These are phyloP conservation scores for Lichtheimia ornata DNA, from an alignment of 371 early-diverging fungal genomes.

Conservation along the genomic window DNA sequence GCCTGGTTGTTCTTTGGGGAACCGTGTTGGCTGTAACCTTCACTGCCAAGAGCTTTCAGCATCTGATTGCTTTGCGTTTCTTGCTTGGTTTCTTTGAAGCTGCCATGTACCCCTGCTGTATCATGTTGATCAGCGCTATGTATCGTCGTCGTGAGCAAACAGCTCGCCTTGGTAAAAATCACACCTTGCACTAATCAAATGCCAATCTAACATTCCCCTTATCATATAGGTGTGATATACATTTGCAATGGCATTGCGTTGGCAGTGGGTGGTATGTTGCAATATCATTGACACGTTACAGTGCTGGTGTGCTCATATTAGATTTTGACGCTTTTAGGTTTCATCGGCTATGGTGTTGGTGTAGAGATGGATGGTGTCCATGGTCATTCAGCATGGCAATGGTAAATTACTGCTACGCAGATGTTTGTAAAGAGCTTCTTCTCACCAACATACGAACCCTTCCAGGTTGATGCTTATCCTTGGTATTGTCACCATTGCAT, in stretches of 20 bases:
- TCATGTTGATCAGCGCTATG: conserved; percentile 17
- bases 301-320: no score
- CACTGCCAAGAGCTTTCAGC: conserved; percentile 18
- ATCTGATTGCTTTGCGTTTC: conserved; percentile 28
- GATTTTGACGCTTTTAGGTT: neutral
- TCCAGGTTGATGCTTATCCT: conserved; percentile 34
- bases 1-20: conserved; percentile 24
- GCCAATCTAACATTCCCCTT: neutral
- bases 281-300: no score
- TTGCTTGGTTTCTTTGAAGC: conserved; percentile 25
- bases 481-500: conserved; percentile 19
- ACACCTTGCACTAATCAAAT: neutral
- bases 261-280: conserved; percentile 42
- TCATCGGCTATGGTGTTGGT: conserved; percentile 52
- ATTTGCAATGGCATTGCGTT: conserved; percentile 36
- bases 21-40: conserved; percentile 19
- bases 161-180: conserved; percentile 9
- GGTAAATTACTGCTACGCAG: conserved; percentile 18
- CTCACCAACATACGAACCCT: neutral
- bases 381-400: conserved; percentile 49
- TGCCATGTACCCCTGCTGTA: conserved; percentile 18
- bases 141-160: conserved; percentile 25
- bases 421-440: neutral
- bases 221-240: conserved; percentile 18
- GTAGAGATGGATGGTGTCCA: conserved; percentile 45